phyloP scores from a whole-genome alignment of 106 monocot species.

The Acorus calamus region DNA sequence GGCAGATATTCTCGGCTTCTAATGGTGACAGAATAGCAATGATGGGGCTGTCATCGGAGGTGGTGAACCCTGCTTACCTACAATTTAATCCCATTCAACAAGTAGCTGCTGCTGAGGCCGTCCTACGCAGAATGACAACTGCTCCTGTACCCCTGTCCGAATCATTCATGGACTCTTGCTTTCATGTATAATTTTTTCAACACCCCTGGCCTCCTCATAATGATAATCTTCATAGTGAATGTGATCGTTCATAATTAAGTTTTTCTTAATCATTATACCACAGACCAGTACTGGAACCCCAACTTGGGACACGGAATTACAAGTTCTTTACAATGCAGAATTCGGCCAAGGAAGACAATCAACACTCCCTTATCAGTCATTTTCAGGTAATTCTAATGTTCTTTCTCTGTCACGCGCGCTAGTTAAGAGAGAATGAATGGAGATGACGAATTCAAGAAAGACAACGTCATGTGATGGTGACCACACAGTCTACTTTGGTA shows the following conservation, averaged over 20 bases:
- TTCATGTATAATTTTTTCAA: conserved; percentile 26
- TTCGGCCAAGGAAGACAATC: conserved; percentile 20
- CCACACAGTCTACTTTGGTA: too few relatives aligned
- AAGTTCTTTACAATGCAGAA: conserved; percentile 11
- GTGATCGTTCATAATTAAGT: too few relatives aligned
- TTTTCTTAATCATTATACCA: too few relatives aligned
- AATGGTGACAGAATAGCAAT: not conserved
- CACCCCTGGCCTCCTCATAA: conserved; percentile 6
- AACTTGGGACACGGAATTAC: conserved; percentile 14
- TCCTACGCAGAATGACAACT: conserved; percentile 1
- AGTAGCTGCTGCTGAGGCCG: conserved; percentile 2
- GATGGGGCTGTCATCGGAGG: conserved; percentile 7
- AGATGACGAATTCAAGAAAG: too few relatives aligned
- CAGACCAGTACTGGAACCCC: not conserved
- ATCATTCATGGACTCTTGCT: conserved; percentile 11
- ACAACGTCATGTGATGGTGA: too few relatives aligned
- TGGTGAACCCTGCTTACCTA: conserved; percentile 14
- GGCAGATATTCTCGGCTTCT: conserved; percentile 12
- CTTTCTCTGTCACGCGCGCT: too few relatives aligned
- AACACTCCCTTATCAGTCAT: conserved; percentile 18
- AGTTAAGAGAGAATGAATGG: too few relatives aligned
- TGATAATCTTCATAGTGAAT: too few relatives aligned
- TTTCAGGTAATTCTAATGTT: conserved; percentile 8
- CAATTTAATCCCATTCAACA: conserved; percentile 24
- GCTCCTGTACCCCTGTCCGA: conserved; percentile 6